Percentiles rank a stretch among this genome's conserved stretches.
Evolutionary conservation across 1,284 basidiomycete species (phyloP).

Genomic region (Trichosporon ovoides): DNA sequence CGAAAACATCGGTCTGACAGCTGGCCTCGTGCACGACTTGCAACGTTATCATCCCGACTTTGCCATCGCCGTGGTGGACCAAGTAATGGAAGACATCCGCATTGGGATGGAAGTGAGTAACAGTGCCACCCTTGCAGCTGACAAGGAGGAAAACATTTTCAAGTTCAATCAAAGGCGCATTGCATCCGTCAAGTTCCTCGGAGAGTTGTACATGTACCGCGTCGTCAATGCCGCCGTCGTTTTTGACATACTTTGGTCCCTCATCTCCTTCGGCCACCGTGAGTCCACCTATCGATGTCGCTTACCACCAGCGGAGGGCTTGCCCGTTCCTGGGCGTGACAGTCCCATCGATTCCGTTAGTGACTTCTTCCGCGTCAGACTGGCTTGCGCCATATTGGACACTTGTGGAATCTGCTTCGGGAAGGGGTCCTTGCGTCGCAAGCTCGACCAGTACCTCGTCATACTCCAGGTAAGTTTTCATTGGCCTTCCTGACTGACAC

Average conservation of each 20-base stretch:
- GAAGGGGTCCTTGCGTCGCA: conserved; percentile 80
- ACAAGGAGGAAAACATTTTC: conserved; percentile 71
- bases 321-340: conserved; percentile 73
- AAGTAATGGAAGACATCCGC: conserved; percentile 86
- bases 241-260: conserved; percentile 89
- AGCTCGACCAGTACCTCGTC: conserved; percentile 82
- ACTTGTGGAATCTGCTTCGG: conserved; percentile 99
- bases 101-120: conserved; percentile 67
- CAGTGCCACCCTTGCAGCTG: neutral
- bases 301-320: conserved; percentile 61
- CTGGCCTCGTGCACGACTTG: conserved; percentile 88
- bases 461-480: conserved; percentile 74
- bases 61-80: conserved; percentile 81
- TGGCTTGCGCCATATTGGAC: conserved; percentile 87
- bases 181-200: conserved; percentile 86
- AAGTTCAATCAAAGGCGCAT: conserved; percentile 90
- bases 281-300: conserved; percentile 43
- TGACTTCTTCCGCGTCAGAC: conserved; percentile 89
- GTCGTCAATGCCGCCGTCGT: conserved; percentile 80
- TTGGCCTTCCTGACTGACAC: neutral
- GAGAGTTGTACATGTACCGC: conserved; percentile 97
- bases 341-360: conserved; percentile 82
- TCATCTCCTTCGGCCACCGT: conserved; percentile 96
- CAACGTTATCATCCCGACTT: conserved; percentile 89
- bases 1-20: conserved; percentile 80